phyloP scores from a whole-genome alignment of 2,329 filamentous ascomycete species.

The Epichloe festucae region DNA sequence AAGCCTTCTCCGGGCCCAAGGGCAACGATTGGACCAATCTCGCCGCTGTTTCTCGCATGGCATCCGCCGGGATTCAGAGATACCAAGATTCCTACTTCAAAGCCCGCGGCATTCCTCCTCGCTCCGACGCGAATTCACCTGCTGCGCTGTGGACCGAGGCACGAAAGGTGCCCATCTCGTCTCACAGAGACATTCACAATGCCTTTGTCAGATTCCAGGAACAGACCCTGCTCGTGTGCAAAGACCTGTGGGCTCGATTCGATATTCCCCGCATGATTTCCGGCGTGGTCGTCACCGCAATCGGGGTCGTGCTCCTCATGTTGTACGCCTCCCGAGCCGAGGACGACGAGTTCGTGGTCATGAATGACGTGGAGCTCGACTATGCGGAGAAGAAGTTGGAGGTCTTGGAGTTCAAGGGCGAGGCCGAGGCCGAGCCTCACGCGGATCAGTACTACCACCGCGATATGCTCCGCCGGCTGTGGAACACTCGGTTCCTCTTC shows the following conservation, averaged over 20 bases:
- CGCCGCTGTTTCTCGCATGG: conserved; percentile 60
- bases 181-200: conserved; percentile 30
- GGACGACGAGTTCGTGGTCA: conserved; percentile 39
- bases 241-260: conserved; percentile 82
- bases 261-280: conserved; percentile 75
- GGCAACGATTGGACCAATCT: conserved; percentile 66
- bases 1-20: conserved; percentile 66
- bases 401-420: conserved; percentile 25
- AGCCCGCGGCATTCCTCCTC: conserved; percentile 55
- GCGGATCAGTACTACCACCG: conserved; percentile 23
- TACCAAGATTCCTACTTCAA: conserved; percentile 77
- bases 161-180: conserved; percentile 15
- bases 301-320: conserved; percentile 54
- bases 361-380: conserved; percentile 45
- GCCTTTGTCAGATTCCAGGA: conserved; percentile 63
- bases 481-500: conserved; percentile 21
- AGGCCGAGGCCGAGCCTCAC: conserved; percentile 26
- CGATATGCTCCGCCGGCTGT: conserved; percentile 22
- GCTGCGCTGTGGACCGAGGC: conserved; percentile 35
- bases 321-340: conserved; percentile 55
- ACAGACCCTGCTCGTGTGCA: conserved; percentile 67
- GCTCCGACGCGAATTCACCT: conserved; percentile 28
- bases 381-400: conserved; percentile 46
- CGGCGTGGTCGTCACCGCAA: conserved; percentile 58
- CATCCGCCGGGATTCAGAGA: conserved; percentile 74